Percentiles rank a stretch among this genome's conserved stretches.
phyloP scores from a whole-genome alignment of 495 filamentous ascomycete genomes.

The Chlorociboria aeruginascens region DNA sequence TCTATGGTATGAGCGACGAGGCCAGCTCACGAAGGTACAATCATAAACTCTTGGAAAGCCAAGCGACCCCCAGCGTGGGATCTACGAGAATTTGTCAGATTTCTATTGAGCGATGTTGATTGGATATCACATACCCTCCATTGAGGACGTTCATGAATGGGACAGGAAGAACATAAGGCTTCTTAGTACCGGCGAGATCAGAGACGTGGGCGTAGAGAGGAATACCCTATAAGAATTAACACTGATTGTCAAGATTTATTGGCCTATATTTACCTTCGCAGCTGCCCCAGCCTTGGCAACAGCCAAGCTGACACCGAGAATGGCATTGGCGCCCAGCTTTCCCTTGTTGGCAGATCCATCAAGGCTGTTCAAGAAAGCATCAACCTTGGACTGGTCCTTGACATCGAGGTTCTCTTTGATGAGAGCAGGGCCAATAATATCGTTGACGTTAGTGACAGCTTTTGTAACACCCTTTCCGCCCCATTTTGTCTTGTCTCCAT shows the following conservation, averaged over 20 bases:
- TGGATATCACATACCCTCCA: conserved; percentile 50
- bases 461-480: conserved; percentile 91
- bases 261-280: conserved; percentile 57
- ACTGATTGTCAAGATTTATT: conserved; percentile 2
- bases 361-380: conserved; percentile 89
- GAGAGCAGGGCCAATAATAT: conserved; percentile 75
- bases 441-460: conserved; percentile 95
- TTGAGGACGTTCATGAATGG: conserved; percentile 99
- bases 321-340: conserved; percentile 96
- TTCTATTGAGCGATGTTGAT: not conserved
- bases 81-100: conserved; percentile 28
- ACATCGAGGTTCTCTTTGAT: conserved; percentile 92
- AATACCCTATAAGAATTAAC: conserved; percentile 41
- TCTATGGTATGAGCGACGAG: conserved; percentile 4
- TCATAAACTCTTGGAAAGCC: conserved; percentile 99
- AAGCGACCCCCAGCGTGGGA: conserved; percentile 98
- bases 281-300: conserved; percentile 97
- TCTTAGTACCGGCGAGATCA: conserved; percentile 97
- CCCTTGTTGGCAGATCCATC: conserved; percentile 97
- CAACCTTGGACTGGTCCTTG: conserved; percentile 90
- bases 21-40: conserved; percentile 70
- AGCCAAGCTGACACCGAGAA: conserved; percentile 90
- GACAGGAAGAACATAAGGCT: conserved; percentile 97
- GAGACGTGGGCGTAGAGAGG: conserved; percentile 97
- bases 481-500: conserved; percentile 97